Conservation (phyloP, 1,139 yeast species). For the Suhomyces wounanorum region DNA sequence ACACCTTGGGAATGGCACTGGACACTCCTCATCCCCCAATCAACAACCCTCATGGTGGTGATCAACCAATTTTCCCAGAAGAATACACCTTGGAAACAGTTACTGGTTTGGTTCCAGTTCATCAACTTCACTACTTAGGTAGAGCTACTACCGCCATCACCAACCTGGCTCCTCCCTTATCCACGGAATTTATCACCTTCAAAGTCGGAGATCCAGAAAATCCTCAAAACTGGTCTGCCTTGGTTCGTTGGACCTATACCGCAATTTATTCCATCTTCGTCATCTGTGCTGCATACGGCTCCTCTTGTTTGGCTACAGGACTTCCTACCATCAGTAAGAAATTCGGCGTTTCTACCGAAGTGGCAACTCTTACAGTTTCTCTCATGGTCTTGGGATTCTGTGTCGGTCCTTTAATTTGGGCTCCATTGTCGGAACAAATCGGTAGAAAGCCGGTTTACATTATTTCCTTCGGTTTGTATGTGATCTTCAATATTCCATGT, state of each 20-base stretch:
- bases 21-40: constrained; percentile 58
- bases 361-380: constrained; percentile 76
- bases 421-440: constrained; percentile 82
- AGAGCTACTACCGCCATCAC: constrained; percentile 33
- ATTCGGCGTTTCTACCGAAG: constrained; percentile 72
- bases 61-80: constrained; percentile 76
- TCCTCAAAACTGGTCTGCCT: constrained; percentile 78
- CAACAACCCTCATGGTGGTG: constrained; percentile 58
- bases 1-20: constrained; percentile 59
- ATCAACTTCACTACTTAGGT: constrained; percentile 68
- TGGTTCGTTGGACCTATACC: constrained; percentile 67
- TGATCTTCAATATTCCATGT: constrained; percentile 83
- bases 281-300: constrained; percentile 86
- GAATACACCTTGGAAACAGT: constrained; percentile 85
- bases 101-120: constrained; percentile 82
- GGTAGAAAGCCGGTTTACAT: constrained; percentile 87
- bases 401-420: constrained; percentile 88
- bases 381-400: constrained; percentile 88
- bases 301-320: constrained; percentile 88
- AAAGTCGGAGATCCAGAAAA: constrained; percentile 75
- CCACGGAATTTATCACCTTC: constrained; percentile 81
- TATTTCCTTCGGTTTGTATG: constrained; percentile 71
- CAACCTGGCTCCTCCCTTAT: constrained; percentile 38
- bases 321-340: constrained; percentile 61
- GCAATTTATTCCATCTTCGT: constrained; percentile 66